Base-by-base conservation (phyloP, 164 flowering plant genomes). In the Chimonanthus salicifolius region DNA sequence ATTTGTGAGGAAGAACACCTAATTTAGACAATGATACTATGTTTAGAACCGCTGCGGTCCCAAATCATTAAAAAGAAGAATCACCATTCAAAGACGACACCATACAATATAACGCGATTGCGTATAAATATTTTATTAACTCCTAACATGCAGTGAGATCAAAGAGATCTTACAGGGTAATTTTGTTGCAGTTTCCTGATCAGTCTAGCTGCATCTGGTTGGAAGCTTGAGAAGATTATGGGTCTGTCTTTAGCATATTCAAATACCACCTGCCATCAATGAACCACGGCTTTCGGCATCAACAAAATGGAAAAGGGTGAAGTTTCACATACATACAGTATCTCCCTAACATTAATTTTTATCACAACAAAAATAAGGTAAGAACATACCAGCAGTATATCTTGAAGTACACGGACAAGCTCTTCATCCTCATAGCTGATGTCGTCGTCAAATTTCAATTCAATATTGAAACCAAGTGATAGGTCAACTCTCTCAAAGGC, bases 1-100 rank as follows among this genome's bases (percentile, higher is more conserved):
- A 72, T 94, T 87, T 10, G 99, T 92, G 49, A 96, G 84, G 84
- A 94, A 94, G 83, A 74, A 90, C 2, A 94, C 97, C 98, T 90
- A 84, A 7, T 67, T 46, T 16, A 16, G 21, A 45, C 49, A 20
- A 63, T 63, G 9, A 7, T 33, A 33, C 13, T 3, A 63, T 18
- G 66, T 21, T 63, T n/a, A 63, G 33, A 63, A 18, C 44, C 18
- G 1, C 5, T 3, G 7, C 20, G 11, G 2, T 10, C 4, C 45
- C 33, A 63, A 20, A 63, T 7, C 8, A 63, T 6, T 63, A 21
- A 18, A 43, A 33, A 13, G 21, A 21, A 33, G 33, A 1, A 33
- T 33, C 33, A 33, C 2, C 33, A 33, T 33, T 33, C 33, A 33
- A 33, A 33, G 33, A 33, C 33, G 1, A 33, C 33, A 33, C 33